Base-by-base conservation (phyloP, 352 stramenopile species). In the Aphanomyces cochlioides region DNA sequence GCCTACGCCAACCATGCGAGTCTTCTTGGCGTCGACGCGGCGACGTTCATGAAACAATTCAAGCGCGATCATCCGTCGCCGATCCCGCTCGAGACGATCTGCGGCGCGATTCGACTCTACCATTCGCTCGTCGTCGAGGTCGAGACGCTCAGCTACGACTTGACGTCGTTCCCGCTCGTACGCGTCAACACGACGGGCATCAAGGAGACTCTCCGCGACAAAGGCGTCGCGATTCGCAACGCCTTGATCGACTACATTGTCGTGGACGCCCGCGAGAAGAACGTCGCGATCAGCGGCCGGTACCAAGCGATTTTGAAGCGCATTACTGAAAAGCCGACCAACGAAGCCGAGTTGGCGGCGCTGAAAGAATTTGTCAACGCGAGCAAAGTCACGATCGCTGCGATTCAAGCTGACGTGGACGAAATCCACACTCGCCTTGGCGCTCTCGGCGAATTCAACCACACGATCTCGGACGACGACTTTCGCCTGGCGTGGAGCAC, bases 291-390 rank as follows among this genome's bases (percentile, higher is more conserved):
- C 64, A 97, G 92, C 6, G 72, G 85, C 28, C 85, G 86, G 2
- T 98, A 98, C 67, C 81, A 97, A 53, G 73, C 80, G 19, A 97
- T 98, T 28, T 72, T 98, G 21, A 73, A 82, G 13, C 81, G 91
- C 6, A 96, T 98, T 74, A 90, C 88, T 41, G 88, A 97, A 56
- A 97, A 98, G 60, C 93, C 92, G 7, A 89, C 80, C 10, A 97
- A 98, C 72, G 93, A 98, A 73, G 87, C 89, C 3, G 88, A 98
- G 57, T 77, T 98, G 4, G 88, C 90, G 3, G 87, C 90, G 59
- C 73, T 98, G 4, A 92, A 95, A 66, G 87, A 90, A 45, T 97
- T 96, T 72, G 91, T 97, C 56, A 83, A 78, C 37, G 82, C 85
- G 12, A 94, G 84, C 56, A 96, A 95, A 64, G 72, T 72, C 8